Evolutionary conservation across 2,329 filamentous ascomycete species (phyloP).

Genomic region (Macroventuria anomochaeta): DNA sequence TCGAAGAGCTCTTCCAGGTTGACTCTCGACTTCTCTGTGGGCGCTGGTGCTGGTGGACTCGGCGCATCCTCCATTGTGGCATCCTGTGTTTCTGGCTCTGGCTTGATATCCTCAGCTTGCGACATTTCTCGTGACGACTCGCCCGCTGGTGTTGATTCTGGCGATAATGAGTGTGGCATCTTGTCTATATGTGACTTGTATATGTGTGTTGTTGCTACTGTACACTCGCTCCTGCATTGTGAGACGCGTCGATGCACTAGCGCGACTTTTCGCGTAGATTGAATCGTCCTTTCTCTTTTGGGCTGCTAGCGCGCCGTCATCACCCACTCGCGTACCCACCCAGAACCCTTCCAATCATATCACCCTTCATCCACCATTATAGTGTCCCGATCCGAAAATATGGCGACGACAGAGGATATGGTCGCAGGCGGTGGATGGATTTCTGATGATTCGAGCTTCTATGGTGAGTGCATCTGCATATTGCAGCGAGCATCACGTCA

Average conservation of each 20-base stretch:
- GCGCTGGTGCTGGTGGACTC: constrained; percentile 28
- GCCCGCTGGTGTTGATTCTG: constrained; percentile 48
- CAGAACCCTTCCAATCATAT: constrained; percentile 14
- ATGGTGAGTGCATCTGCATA: constrained; percentile 42
- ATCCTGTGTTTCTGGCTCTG: constrained; percentile 39
- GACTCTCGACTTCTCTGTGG: constrained; percentile 42
- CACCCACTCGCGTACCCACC: constrained; percentile 10
- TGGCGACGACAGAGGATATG: constrained; percentile 32
- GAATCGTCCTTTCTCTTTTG: constrained; percentile 5
- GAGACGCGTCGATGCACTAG: constrained; percentile 27
- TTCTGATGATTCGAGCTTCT: constrained; percentile 55
- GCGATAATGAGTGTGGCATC: constrained; percentile 57
- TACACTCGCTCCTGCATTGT: constrained; percentile 1
- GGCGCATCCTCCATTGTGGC: constrained; percentile 41
- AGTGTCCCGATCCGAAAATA: constrained; percentile 15
- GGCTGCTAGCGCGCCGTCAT: constrained; percentile 15
- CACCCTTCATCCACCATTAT: constrained; percentile 14
- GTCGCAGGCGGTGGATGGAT: constrained; percentile 45
- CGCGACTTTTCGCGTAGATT: constrained; percentile 31
- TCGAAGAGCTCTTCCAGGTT: constrained; percentile 66
- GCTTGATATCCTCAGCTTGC: constrained; percentile 46
- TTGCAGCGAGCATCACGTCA: constrained; percentile 7
- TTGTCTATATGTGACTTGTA: constrained; percentile 5
- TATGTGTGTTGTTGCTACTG: constrained; percentile 8
- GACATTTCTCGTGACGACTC: constrained; percentile 46